Conservation (phyloP, 495 filamentous ascomycete species). For the Penicillium herquei region DNA sequence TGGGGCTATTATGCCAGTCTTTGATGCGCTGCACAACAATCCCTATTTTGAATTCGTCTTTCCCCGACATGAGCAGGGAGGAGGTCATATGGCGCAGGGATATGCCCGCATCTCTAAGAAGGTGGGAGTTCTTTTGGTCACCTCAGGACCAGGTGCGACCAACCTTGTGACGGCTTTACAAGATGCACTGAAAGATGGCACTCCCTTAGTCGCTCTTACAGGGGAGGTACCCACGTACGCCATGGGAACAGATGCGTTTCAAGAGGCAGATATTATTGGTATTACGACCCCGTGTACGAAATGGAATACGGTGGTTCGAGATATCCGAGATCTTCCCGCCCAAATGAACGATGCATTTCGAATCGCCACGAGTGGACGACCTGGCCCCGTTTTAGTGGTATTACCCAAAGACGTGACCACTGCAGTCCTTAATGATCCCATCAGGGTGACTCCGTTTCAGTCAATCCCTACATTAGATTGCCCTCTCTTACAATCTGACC, state of each 20-base stretch:
- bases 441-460: too few species aligned
- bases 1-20: slow-evolving; percentile 50
- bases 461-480: too few species aligned
- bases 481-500: too few species aligned
- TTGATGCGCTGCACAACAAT: slow-evolving; percentile 65
- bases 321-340: slow-evolving; percentile 56
- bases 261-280: slow-evolving; percentile 62
- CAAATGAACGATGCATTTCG: slow-evolving; percentile 63
- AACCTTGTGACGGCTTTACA: slow-evolving; percentile 64
- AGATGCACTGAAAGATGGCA: slow-evolving; percentile 61
- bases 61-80: slow-evolving; percentile 62
- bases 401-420: slow-evolving; percentile 61
- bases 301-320: slow-evolving; percentile 65
- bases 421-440: slow-evolving; percentile 32
- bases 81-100: slow-evolving; percentile 66
- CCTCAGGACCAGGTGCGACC: slow-evolving; percentile 63
- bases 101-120: slow-evolving; percentile 60
- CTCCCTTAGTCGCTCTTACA: slow-evolving; percentile 61
- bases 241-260: slow-evolving; percentile 62
- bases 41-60: slow-evolving; percentile 62
- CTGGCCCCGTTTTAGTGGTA: slow-evolving; percentile 61
- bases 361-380: slow-evolving; percentile 57
- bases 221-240: slow-evolving; percentile 56
- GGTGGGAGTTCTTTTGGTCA: slow-evolving; percentile 62
- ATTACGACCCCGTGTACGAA: slow-evolving; percentile 64